Conservation (phyloP, 768 basidiomycete genomes). For the Galerina sulciceps region DNA sequence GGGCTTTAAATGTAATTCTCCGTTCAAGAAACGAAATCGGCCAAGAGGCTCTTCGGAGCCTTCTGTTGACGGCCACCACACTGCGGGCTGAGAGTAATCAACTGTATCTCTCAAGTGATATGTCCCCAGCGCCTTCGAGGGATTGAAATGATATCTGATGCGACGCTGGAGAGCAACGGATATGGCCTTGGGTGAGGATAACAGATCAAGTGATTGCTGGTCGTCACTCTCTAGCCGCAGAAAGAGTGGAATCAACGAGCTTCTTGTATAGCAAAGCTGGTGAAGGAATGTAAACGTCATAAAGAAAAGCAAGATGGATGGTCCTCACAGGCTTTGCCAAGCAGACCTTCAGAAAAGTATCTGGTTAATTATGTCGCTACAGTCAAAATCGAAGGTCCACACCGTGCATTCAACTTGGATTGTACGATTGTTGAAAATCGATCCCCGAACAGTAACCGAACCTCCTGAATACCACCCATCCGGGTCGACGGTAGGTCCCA, state of each 20-base stretch:
- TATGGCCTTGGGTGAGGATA: constrained; percentile 36
- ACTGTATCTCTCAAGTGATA: constrained; percentile 13
- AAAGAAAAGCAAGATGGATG: background rate
- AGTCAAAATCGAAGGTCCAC: constrained; percentile 19
- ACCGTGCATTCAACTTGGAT: constrained; percentile 39
- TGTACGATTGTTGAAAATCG: constrained; percentile 29
- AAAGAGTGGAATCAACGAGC: constrained; percentile 41
- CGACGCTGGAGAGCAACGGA: constrained; percentile 28
- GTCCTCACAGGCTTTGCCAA: constrained; percentile 44
- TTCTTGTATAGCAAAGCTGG: constrained; percentile 46
- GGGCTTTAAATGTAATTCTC: constrained; percentile 39
- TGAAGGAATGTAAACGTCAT: constrained; percentile 1
- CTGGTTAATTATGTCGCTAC: background rate
- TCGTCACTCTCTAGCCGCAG: constrained; percentile 36
- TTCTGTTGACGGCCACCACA: constrained; percentile 23
- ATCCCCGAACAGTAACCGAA: constrained; percentile 32
- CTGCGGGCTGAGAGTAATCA: constrained; percentile 17
- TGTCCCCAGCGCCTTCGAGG: constrained; percentile 9
- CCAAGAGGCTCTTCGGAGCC: constrained; percentile 28
- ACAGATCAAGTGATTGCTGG: constrained; percentile 36
- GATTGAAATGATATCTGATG: constrained; percentile 16
- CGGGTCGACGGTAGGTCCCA: constrained; percentile 42
- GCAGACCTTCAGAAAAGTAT: constrained; percentile 31
- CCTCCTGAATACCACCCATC: constrained; percentile 43
- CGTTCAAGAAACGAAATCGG: constrained; percentile 31